Percentiles rank a stretch among this genome's conserved stretches.
Evolutionary conservation across 2,329 filamentous ascomycete species (phyloP).

Genomic region (Epicoccum nigrum): DNA sequence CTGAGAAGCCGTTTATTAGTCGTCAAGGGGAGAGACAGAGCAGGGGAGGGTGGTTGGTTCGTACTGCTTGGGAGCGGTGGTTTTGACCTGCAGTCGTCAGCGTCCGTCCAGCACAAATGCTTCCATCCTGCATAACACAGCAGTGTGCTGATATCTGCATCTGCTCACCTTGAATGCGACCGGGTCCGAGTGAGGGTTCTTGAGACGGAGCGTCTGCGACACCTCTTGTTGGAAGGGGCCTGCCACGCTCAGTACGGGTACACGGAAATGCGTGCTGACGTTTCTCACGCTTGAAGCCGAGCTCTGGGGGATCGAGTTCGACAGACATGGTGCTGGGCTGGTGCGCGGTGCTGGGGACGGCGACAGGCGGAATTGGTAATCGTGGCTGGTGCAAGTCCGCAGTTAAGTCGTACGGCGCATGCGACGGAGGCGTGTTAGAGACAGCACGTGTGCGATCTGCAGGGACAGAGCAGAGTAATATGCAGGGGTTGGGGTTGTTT

Average conservation of each 20-base stretch:
- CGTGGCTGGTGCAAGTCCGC: slow-evolving; percentile 17
- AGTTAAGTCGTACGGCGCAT: slow-evolving; percentile 12
- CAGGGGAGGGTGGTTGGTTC: slow-evolving; percentile 44
- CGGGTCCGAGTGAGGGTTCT: slow-evolving; percentile 63
- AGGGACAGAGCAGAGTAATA: slow-evolving; percentile 1
- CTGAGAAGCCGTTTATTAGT: slow-evolving; percentile 56
- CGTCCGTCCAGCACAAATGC: background rate
- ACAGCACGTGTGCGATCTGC: slow-evolving; percentile 16
- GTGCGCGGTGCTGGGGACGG: slow-evolving; percentile 22
- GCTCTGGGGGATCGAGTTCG: slow-evolving; percentile 88
- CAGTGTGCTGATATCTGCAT: background rate
- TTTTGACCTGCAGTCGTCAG: slow-evolving; percentile 79
- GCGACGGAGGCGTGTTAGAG: slow-evolving; percentile 1
- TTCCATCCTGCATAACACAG: background rate
- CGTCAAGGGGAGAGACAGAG: slow-evolving; percentile 12
- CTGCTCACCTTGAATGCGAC: slow-evolving; percentile 68
- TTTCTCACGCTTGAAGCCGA: slow-evolving; percentile 86
- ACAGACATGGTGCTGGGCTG: slow-evolving; percentile 76
- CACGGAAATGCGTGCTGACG: background rate
- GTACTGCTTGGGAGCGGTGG: slow-evolving; percentile 98
- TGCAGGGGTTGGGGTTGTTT: slow-evolving; percentile 3
- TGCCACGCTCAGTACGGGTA: slow-evolving; percentile 41
- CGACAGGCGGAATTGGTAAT: slow-evolving; percentile 40
- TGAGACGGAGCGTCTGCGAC: slow-evolving; percentile 64
- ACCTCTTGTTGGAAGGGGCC: slow-evolving; percentile 70